Base-by-base conservation (phyloP, 129 eudicot species). In the Apium graveolens region DNA sequence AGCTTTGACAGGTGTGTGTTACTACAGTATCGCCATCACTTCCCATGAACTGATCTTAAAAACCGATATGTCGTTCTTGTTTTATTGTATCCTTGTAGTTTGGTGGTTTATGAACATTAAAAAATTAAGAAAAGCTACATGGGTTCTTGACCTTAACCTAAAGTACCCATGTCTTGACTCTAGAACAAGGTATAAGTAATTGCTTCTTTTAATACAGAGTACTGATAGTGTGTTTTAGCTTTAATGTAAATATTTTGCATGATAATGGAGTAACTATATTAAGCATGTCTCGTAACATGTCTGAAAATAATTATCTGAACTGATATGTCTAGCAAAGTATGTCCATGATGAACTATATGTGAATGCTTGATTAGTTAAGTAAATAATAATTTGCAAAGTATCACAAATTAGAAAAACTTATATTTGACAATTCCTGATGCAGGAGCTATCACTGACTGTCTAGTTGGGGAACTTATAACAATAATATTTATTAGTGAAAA, bases 401-500 rank as follows among this genome's bases (percentile, higher is more conserved):
- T 73, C n/a, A 2, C 8, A n/a, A 26, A 73, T 37, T 24, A 11
- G 55, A 42, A 24, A 73, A 24, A 44, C 48, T 44, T 3, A 44
- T 44, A 12, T 44, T 44, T 44, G 48, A 44, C 16, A 38, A 31
- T 69, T 66, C 34, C 41, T 21, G 38, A 78, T 90, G 82, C 87
- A 93, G 98, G 98, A 77, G 88, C 89, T 60, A 43, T 93, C 62
- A 44, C 44, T 13, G 96, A 91, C 72, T 78, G 66, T 76, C 48
- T 93, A 46, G 82, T 82, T 80, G 98, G 96, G 81, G 90, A 78
- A n/a, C n/a, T n/a, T n/a, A n/a, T n/a, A n/a, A n/a, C n/a, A n/a
- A 7, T 63, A 63, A 63, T 26, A 14, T 62, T n/a, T 60, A 1
- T 26, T 60, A n/a, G 68, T 60, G 68, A 11, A 60, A 60, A 60